Base-by-base conservation (phyloP, 1,284 basidiomycete genomes). In the Heterobasidion parviporum region DNA sequence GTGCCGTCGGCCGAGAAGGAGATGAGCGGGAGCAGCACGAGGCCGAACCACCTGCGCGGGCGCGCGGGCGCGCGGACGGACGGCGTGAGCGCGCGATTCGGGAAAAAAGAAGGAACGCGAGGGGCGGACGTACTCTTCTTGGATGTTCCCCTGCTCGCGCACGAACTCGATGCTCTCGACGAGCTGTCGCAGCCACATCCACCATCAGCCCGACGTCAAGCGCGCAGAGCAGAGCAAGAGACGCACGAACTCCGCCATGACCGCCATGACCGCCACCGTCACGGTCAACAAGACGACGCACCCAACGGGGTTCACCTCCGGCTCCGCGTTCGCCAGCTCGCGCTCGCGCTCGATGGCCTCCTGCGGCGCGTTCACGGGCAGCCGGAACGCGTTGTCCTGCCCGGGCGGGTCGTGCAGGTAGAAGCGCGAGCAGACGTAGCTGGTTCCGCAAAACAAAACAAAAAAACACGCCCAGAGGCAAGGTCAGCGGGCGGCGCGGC, bases 331-430 rank as follows among this genome's bases (percentile, higher is more conserved):
- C 18, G 67, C 65, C 7, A 81, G 67, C 3, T 76, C 63, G 10
- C 65, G 60, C 55, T 80, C 79, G 54, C 74, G 66, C 56, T 69
- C 74, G 54, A 80, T 46, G 57, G 33, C 72, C 72, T 56, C 69
- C 64, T 0, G 20, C 5, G 80, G 79, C 1, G 79, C 78, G 45
- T 75, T 67, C 0, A 73, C 70, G 26, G 71, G 68, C 3, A 72
- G 65, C 10, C 64, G 65, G 18, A 80, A 68, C 9, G 70, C 72
- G 57, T 81, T 79, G 33, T 75, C 74, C 2, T 81, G 74, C 8
- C 83, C 83, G 0, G 85, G 85, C 3, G 85, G 85, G 61, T 87
- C 79, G 65, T 85, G 81, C 38, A 87, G 67, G 68, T 79, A 89
- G 43, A 87, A 73, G 9, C 85, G 78, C 9, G 85, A 87, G 52